Evolutionary conservation across 2,329 filamentous ascomycete species (phyloP), one percentile per base, ranked within the genome.

Genomic region (Escovopsis sp.): DNA sequence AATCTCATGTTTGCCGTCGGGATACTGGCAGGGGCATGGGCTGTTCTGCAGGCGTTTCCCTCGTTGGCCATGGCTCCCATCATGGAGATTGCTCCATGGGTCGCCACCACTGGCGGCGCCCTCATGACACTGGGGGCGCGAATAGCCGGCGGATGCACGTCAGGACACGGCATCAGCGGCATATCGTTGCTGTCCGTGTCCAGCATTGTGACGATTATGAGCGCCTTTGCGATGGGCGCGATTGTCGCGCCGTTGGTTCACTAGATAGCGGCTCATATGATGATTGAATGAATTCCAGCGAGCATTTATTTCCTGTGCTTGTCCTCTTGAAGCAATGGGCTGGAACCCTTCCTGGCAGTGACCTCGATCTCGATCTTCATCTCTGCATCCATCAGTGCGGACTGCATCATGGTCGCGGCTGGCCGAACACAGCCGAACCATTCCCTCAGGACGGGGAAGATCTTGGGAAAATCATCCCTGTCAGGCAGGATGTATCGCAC

Each of bases 161-260:
- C 72, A 5, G 76, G 77, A 0, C 77, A 82, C 49, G 77, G 77
- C 0, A 73, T 82, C 42, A 78, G 70, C 39, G 77, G 77, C 0
- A 64, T 80, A 47, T 68, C 70, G n/a, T 57, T 75, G 40, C 56
- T 80, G 34, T 74, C 69, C 0, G 54, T 68, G 4, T 69, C 74
- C 9, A 80, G 76, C 46, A 61, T 79, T 37, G 51, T 80, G 11
- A 76, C 72, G 0, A 71, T 79, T 17, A 65, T 53, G 3, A 57
- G 64, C 5, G 66, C 73, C 44, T 79, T 80, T 57, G 63, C 49
- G 1, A 62, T 62, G 1, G 75, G 72, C 4, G 48, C 47, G 25
- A 34, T 48, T 33, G 40, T 54, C 34, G 48, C 48, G 4, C 47
- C 50, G 17, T 23, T 56, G 27, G 42, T 46, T 17, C 45, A 55